Conservation (phyloP, 805 yeast genomes). For the Jamesozyma piceae region DNA sequence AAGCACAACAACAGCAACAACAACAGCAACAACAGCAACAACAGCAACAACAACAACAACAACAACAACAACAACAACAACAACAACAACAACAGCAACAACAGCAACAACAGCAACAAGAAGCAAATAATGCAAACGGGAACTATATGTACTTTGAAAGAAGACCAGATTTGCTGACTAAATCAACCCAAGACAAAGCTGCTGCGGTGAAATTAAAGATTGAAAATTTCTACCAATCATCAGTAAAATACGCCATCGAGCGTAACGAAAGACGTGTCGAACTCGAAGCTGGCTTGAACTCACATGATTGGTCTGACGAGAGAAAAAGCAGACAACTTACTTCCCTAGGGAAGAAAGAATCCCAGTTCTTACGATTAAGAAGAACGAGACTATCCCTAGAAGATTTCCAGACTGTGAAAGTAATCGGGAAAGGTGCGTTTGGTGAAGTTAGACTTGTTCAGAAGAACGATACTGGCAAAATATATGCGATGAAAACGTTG, state of each 20-base stretch:
- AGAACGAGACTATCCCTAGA: conserved; percentile 75
- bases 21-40: conserved; percentile 9
- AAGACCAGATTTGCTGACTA: conserved; percentile 71
- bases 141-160: conserved; percentile 69
- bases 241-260: conserved; percentile 88
- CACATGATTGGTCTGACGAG: conserved; percentile 74
- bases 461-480: conserved; percentile 80
- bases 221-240: conserved; percentile 77
- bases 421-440: conserved; percentile 92
- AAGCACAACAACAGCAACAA: conserved; percentile 15
- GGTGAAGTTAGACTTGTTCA: conserved; percentile 95
- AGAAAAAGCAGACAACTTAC: conserved; percentile 73
- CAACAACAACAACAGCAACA: conserved; percentile 17
- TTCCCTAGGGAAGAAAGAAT: conserved; percentile 79
- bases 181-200: conserved; percentile 70
- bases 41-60: neutral
- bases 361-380: conserved; percentile 73
- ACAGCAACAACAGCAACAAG: conserved; percentile 8
- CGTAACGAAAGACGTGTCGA: conserved; percentile 86
- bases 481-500: conserved; percentile 89
- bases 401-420: conserved; percentile 83
- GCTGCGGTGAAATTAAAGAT: conserved; percentile 72
- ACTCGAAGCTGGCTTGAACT: conserved; percentile 60
- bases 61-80: conserved; percentile 18
- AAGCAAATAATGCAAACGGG: conserved; percentile 7